Percentiles rank a stretch among this genome's conserved stretches.
Conservation (phyloP, 1,284 basidiomycete genomes). For the Coniferiporia sulphurascens region DNA sequence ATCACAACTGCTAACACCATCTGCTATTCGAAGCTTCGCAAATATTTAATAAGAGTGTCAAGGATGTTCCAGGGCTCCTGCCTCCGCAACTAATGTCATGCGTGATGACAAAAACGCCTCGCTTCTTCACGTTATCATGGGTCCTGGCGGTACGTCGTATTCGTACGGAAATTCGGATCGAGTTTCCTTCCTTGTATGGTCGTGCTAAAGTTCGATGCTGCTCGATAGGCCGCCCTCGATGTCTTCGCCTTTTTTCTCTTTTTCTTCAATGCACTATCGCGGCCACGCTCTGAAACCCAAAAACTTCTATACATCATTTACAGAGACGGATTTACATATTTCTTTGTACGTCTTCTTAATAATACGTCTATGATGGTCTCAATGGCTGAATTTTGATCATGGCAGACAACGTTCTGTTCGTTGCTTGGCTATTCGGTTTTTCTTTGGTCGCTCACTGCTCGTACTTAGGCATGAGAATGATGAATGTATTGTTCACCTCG, state of each 20-base stretch:
- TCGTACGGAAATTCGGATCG: no score
- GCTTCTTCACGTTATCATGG: no score
- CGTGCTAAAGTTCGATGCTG: background rate
- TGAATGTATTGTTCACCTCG: background rate
- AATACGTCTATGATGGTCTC: background rate
- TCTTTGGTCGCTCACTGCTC: background rate
- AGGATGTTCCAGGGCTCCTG: no score
- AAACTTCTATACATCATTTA: background rate
- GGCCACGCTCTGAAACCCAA: background rate
- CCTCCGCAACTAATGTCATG: no score
- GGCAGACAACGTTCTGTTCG: background rate
- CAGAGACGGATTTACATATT: slow-evolving; percentile 1
- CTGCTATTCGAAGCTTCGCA: no score
- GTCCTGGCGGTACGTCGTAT: no score
- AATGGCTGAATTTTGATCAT: background rate
- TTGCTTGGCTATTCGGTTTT: background rate
- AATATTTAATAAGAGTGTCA: no score
- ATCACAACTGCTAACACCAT: no score
- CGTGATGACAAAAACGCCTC: no score
- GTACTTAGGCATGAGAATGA: background rate
- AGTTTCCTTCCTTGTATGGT: no score
- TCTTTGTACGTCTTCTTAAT: background rate
- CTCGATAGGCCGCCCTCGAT: background rate
- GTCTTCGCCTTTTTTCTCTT: slow-evolving; percentile 1
- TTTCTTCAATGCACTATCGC: background rate